A percentile compares a stretch with the other conserved stretches of the same genome.
Evolutionary conservation across 2,329 filamentous ascomycete species (phyloP).

Genomic region (Xylariaceae sp.): DNA sequence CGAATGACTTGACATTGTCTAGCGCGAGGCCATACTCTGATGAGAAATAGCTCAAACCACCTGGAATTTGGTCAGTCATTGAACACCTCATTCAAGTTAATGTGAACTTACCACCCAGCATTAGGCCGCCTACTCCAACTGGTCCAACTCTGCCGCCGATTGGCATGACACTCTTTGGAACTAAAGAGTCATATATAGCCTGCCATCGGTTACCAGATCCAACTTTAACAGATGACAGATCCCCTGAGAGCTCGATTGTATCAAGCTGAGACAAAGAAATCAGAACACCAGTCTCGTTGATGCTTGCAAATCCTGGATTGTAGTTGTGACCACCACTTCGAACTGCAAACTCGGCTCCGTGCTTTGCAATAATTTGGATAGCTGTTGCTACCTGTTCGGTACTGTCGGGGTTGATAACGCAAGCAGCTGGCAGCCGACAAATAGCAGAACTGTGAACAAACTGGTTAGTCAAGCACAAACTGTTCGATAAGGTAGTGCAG

Average conservation of each 20-base stretch:
- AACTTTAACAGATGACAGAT: conserved; percentile 28
- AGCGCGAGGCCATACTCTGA: conserved; percentile 22
- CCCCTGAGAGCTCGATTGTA: conserved; percentile 29
- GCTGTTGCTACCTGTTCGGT: conserved; percentile 22
- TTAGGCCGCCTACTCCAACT: conserved; percentile 30
- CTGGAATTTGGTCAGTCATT: conserved; percentile 13
- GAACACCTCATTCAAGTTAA: conserved; percentile 3
- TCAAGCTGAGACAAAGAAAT: conserved; percentile 38
- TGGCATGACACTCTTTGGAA: conserved; percentile 22
- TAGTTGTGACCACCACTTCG: conserved; percentile 32
- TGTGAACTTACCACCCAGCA: conserved; percentile 30
- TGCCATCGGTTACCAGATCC: conserved; percentile 33
- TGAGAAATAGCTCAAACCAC: conserved; percentile 30
- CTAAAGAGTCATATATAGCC: conserved; percentile 29
- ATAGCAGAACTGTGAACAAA: conserved; percentile 14
- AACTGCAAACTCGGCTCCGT: conserved; percentile 24
- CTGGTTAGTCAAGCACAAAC: neutral
- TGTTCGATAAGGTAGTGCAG: neutral
- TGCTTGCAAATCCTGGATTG: conserved; percentile 27
- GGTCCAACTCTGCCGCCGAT: conserved; percentile 29
- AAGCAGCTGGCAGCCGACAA: conserved; percentile 23
- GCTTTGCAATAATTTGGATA: conserved; percentile 22
- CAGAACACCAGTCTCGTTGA: conserved; percentile 28
- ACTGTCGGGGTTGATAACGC: conserved; percentile 26
- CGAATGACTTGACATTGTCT: conserved; percentile 24